A percentile compares a stretch with the other conserved stretches of the same genome.
Conservation (phyloP, 176 grass and related monocot species). For the Avena atlantica region DNA sequence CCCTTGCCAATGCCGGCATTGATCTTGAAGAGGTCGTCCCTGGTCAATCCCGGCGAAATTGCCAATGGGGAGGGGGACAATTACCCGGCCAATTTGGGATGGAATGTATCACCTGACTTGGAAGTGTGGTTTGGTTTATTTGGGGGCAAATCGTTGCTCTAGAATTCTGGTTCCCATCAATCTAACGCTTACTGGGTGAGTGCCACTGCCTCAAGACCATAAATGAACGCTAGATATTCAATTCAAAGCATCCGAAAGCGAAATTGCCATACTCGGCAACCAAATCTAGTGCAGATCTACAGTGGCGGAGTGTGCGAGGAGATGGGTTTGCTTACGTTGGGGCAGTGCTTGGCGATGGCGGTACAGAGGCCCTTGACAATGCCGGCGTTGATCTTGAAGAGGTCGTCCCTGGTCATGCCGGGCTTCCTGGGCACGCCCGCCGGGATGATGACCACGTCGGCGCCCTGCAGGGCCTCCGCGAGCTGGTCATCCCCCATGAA, state of each 20-base stretch:
- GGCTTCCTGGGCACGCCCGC: constrained; percentile 79
- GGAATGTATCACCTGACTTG: too few relatives aligned
- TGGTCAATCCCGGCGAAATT: constrained; percentile 36
- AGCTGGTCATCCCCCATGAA: constrained; percentile 59
- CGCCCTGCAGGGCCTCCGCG: constrained; percentile 57
- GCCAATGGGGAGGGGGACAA: too few relatives aligned
- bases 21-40: constrained; percentile 83
- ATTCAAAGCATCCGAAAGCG: neutral
- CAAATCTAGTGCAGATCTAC: constrained; percentile 34
- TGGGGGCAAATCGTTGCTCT: too few relatives aligned
- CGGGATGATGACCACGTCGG: constrained; percentile 71
- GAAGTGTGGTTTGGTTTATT: too few relatives aligned
- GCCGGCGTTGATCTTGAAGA: constrained; percentile 83
- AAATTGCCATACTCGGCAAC: neutral
- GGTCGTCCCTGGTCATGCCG: constrained; percentile 78
- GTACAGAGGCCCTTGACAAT: constrained; percentile 68
- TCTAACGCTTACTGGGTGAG: too few relatives aligned
- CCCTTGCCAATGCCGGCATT: constrained; percentile 68
- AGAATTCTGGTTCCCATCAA: too few relatives aligned
- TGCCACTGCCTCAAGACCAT: too few relatives aligned
- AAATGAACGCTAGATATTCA: too few relatives aligned
- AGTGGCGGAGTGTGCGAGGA: neutral
- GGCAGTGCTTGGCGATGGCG: constrained; percentile 68
- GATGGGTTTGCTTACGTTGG: constrained; percentile 49
- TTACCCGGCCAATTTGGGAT: too few relatives aligned